A percentile compares a stretch with the other conserved stretches of the same genome.
phyloP scores from a whole-genome alignment of 441 rosid species.

The Jatropha multifida region DNA sequence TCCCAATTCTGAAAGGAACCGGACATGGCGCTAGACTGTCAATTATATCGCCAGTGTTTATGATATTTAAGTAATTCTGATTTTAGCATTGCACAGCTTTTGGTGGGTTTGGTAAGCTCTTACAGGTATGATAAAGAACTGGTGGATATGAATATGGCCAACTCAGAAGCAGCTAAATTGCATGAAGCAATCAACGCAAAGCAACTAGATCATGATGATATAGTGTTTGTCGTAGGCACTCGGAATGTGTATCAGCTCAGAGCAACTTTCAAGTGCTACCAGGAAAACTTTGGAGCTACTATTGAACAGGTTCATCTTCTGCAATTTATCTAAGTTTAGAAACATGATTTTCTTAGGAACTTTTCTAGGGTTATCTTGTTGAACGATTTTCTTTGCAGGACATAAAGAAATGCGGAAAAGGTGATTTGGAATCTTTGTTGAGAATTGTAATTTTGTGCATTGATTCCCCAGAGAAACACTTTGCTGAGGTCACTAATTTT shows the following conservation, averaged over 20 bases:
- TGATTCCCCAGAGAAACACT: constrained; percentile 73
- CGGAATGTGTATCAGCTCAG: constrained; percentile 78
- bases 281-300: constrained; percentile 50
- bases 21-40: too few relatives aligned
- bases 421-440: constrained; percentile 53
- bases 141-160: constrained; percentile 51
- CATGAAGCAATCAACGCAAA: constrained; percentile 59
- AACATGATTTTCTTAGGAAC: neutral
- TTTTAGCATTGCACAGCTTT: constrained; percentile 42
- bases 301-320: constrained; percentile 55
- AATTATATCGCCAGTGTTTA: too few relatives aligned
- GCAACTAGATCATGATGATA: constrained; percentile 60
- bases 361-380: neutral
- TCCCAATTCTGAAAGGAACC: too few relatives aligned
- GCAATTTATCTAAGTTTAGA: neutral
- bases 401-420: constrained; percentile 52
- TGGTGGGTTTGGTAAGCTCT: constrained; percentile 68
- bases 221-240: constrained; percentile 55
- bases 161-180: constrained; percentile 58
- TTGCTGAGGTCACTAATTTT: constrained; percentile 59
- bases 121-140: constrained; percentile 70
- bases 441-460: constrained; percentile 49
- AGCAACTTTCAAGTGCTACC: constrained; percentile 60
- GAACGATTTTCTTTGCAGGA: constrained; percentile 44
- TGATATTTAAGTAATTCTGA: constrained; percentile 6